A percentile compares a stretch with the other conserved stretches of the same genome.
Evolutionary conservation across 2,329 filamentous ascomycete genomes (phyloP).

Genomic region (Tolypocladium tropicale): DNA sequence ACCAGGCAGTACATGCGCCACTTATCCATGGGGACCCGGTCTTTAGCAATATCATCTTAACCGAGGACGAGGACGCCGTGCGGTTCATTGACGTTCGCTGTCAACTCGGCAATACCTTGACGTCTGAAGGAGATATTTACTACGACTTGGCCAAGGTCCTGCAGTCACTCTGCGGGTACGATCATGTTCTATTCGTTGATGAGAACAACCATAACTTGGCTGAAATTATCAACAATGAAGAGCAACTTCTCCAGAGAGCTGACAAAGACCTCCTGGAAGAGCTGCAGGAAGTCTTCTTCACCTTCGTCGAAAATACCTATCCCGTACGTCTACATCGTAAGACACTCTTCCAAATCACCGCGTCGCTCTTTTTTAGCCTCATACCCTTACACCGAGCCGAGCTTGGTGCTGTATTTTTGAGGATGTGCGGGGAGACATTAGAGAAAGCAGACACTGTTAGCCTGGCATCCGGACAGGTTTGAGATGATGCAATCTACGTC

Average conservation of each 20-base stretch:
- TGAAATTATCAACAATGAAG: not conserved
- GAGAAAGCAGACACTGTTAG: constrained; percentile 8
- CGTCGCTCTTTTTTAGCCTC: constrained; percentile 17
- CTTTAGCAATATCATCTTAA: constrained; percentile 19
- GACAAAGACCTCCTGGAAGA: constrained; percentile 12
- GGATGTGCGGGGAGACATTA: constrained; percentile 14
- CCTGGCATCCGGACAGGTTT: not conserved
- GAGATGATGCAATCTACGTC: too few species aligned
- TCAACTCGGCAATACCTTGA: constrained; percentile 15
- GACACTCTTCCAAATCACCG: constrained; percentile 19
- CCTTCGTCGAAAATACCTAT: constrained; percentile 15
- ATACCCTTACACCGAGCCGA: constrained; percentile 18
- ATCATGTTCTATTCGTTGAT: constrained; percentile 16
- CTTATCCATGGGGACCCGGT: constrained; percentile 20
- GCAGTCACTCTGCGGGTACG: constrained; percentile 18
- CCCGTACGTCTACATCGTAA: constrained; percentile 14
- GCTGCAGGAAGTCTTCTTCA: constrained; percentile 13
- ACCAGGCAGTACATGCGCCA: constrained; percentile 13
- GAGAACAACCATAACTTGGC: constrained; percentile 9
- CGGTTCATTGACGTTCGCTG: constrained; percentile 19
- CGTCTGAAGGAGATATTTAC: constrained; percentile 17
- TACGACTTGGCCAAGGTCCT: constrained; percentile 20
- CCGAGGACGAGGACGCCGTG: constrained; percentile 13
- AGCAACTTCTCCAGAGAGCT: constrained; percentile 13
- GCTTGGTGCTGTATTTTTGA: constrained; percentile 14